Conservation (phyloP, 2,329 filamentous ascomycete genomes). For the Cordyceps sp. region DNA sequence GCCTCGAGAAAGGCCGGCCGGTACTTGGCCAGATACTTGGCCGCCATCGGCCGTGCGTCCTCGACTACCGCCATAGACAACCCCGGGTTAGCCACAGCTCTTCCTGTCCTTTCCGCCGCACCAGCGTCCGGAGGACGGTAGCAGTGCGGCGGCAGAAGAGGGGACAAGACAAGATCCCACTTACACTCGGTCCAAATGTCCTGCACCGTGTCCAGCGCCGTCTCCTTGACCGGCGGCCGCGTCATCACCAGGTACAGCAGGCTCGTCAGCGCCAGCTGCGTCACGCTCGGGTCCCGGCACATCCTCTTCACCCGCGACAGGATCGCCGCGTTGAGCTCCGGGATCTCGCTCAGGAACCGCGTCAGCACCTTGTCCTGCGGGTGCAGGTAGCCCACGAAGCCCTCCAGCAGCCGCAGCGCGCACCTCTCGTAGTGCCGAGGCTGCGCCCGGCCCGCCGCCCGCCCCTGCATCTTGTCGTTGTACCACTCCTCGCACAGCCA, state of each 20-base stretch:
- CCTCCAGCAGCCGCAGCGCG: conserved; percentile 68
- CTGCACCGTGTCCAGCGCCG: conserved; percentile 47
- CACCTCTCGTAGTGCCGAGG: conserved; percentile 62
- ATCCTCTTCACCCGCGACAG: conserved; percentile 54
- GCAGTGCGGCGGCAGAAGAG: too few relatives aligned
- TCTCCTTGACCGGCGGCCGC: conserved; percentile 45
- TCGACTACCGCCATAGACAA: conserved; percentile 26
- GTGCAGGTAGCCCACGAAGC: conserved; percentile 82
- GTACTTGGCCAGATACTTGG: conserved; percentile 45
- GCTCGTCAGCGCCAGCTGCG: conserved; percentile 46
- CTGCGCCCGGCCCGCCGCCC: conserved; percentile 25
- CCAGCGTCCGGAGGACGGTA: too few relatives aligned
- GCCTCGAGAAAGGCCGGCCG: conserved; percentile 32
- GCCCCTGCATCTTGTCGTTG: conserved; percentile 48
- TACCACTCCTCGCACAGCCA: conserved; percentile 99
- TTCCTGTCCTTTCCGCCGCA: not conserved
- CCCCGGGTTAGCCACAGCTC: conserved; percentile 4
- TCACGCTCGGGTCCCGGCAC: conserved; percentile 49
- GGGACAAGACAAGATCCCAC: conserved; percentile 13
- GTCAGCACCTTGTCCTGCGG: conserved; percentile 79
- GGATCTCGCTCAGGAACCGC: conserved; percentile 82
- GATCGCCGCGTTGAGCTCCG: conserved; percentile 56
- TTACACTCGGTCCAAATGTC: conserved; percentile 51
- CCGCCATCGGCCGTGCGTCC: conserved; percentile 44
- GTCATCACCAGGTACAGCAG: conserved; percentile 52